Evolutionary conservation across 1,139 yeast genomes (phyloP).

Genomic region (Debaryomyces nepalensis): DNA sequence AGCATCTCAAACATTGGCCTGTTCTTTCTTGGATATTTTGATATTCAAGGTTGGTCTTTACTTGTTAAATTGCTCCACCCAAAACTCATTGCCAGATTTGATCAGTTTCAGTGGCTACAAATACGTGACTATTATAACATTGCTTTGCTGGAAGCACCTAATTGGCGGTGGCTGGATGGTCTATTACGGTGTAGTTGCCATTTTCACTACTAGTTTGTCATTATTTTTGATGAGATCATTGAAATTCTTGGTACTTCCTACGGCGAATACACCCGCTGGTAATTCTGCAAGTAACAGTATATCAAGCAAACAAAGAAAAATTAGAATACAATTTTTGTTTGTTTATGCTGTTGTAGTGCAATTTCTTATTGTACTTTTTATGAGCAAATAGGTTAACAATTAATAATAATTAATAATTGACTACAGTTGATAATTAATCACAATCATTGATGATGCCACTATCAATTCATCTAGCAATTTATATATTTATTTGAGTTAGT

Average conservation of each 20-base stretch:
- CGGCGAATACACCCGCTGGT: constrained; percentile 47
- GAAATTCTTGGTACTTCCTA: constrained; percentile 71
- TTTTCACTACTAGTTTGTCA: constrained; percentile 57
- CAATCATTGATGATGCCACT: too few relatives aligned
- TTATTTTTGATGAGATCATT: constrained; percentile 83
- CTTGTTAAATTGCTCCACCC: constrained; percentile 55
- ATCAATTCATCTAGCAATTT: too few relatives aligned
- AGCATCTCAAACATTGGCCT: constrained; percentile 89
- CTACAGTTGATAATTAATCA: too few relatives aligned
- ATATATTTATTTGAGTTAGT: constrained; percentile 1
- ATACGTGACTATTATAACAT: constrained; percentile 74
- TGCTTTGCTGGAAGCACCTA: constrained; percentile 54
- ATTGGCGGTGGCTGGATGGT: constrained; percentile 38
- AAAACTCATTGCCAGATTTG: constrained; percentile 72
- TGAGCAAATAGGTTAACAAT: constrained; percentile 31
- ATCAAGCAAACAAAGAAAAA: constrained; percentile 72
- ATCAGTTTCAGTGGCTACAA: constrained; percentile 93
- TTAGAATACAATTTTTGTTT: constrained; percentile 85
- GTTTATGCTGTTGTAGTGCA: constrained; percentile 86
- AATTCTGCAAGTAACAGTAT: constrained; percentile 55
- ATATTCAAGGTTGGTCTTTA: constrained; percentile 52
- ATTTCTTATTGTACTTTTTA: constrained; percentile 48
- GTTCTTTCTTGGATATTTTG: constrained; percentile 68
- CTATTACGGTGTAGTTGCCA: constrained; percentile 47
- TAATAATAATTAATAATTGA: too few relatives aligned